Percentiles rank a stretch among this genome's conserved stretches.
These are phyloP conservation scores for Dioscorea zingiberensis DNA, from an alignment of 106 monocot genomes.

Conservation along the genomic window DNA sequence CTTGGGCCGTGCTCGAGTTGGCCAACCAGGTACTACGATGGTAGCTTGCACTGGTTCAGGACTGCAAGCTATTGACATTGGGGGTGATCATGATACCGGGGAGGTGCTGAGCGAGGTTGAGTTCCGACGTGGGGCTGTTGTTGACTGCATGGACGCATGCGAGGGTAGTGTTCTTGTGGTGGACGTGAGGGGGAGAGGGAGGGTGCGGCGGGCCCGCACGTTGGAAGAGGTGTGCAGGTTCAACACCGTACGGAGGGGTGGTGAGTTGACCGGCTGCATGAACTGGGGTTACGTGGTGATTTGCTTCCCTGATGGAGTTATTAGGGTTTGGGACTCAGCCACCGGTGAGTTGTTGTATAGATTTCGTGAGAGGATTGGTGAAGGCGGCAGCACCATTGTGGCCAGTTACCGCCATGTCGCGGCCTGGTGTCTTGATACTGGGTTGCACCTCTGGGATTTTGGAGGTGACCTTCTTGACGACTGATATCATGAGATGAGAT, in stretches of 20 bases:
- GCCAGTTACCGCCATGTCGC: constrained; percentile 36
- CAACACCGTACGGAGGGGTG: constrained; percentile 15
- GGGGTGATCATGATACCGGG: too few relatives aligned
- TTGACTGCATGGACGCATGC: constrained; percentile 34
- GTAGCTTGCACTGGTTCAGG: constrained; percentile 29
- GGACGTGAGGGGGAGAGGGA: constrained; percentile 28
- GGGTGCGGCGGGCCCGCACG: constrained; percentile 13
- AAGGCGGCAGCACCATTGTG: neutral
- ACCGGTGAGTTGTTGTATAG: constrained; percentile 41
- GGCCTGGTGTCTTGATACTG: constrained; percentile 26
- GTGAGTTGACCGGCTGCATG: constrained; percentile 18
- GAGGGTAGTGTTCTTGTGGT: constrained; percentile 31
- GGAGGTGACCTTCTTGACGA: neutral
- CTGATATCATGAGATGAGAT: too few relatives aligned
- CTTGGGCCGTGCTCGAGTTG: constrained; percentile 35
- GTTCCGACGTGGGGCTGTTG: constrained; percentile 3
- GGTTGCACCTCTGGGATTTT: constrained; percentile 60
- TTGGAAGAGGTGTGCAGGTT: constrained; percentile 33
- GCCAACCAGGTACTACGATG: neutral
- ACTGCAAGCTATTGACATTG: constrained; percentile 24
- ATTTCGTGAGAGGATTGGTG: constrained; percentile 32
- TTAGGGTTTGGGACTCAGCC: constrained; percentile 34
- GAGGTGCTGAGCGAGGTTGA: constrained; percentile 7
- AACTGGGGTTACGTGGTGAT: constrained; percentile 56
- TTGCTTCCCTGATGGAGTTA: constrained; percentile 6